Conservation (phyloP, 108 stramenopile species). For the Cyclotella sp. region DNA sequence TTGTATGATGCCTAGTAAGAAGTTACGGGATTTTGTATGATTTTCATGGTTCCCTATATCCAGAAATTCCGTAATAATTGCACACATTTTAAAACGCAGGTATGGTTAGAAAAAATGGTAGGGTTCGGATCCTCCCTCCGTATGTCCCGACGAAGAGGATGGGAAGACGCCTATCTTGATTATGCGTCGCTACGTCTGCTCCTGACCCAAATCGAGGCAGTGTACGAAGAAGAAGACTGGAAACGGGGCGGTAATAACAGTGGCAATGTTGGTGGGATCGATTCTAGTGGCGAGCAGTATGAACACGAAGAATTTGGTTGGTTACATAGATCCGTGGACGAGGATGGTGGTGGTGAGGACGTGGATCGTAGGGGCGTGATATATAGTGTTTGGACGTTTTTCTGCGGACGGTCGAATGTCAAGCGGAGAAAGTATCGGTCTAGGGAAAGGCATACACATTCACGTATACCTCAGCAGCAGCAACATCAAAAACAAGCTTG, state of each 20-base stretch:
- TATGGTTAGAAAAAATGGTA: conserved; percentile 41
- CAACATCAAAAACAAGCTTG: neutral
- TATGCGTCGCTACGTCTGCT: conserved; percentile 48
- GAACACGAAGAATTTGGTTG: neutral
- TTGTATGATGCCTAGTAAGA: too few relatives aligned
- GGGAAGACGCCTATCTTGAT: conserved; percentile 60
- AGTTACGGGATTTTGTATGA: too few relatives aligned
- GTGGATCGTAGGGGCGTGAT: neutral
- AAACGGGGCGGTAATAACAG: conserved; percentile 10
- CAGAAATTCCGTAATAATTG: too few relatives aligned
- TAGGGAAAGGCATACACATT: too few relatives aligned
- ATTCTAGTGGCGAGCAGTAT: neutral
- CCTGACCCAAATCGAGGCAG: conserved; percentile 60
- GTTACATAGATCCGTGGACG: neutral
- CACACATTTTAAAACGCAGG: neutral
- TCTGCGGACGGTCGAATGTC: conserved; percentile 4
- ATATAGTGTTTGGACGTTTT: too few relatives aligned
- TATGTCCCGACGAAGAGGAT: conserved; percentile 48
- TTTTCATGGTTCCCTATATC: too few relatives aligned
- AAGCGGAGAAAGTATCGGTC: conserved; percentile 12
- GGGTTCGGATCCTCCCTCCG: conserved; percentile 57
- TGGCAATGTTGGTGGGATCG: neutral
- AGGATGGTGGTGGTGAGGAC: neutral
- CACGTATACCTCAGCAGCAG: conserved; percentile 21
- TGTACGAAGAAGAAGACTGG: conserved; percentile 73